Base-by-base conservation (phyloP, 2,329 filamentous ascomycete genomes). In the Blumeriella jaapii region DNA sequence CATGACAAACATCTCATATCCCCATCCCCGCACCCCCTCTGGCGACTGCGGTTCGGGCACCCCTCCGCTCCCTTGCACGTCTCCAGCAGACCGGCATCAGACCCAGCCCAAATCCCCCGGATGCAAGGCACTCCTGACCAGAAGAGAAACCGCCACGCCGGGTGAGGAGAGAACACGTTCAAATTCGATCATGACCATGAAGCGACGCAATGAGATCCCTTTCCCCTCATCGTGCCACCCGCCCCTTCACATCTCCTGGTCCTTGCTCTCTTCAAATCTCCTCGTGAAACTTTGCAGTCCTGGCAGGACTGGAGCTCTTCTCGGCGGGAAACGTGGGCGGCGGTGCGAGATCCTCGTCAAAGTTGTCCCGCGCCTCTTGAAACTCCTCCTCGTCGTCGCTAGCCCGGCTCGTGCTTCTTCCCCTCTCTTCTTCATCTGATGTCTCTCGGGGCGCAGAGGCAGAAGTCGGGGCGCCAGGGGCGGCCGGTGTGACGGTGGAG, bases 281-380 rank as follows among this genome's bases (percentile, higher is more conserved):
- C 57, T 79, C 74, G 30, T 60, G 61, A 45, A 79, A 79, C 46
- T 62, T 68, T 24, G 73, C 74, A 42, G 71, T 69, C 34, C 73
- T 59, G 4, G 58, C 64, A 0, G 71, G 70, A 52, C 70, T 76
- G 33, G 61, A 61, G 29, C 63, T 63, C 30, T 60, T 58, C 31
- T 37, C 45, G 6, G 40, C 49, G 20, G 40, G 40, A 16, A 55
- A 53, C 5, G 41, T 54, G 5, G 48, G 46, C 3, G 59, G 58
- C n/a, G 54, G 56, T 29, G 57, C 59, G 12, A 63, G 49, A 23
- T 52, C 58, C 45, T 67, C 62, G 42, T 71, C 65, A 20, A 55
- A 55, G 23, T 49, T 48, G 40, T 56, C 54, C 39, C 59, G 59
- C 7, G 62, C 65, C 54, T 73, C 69, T 38, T 73, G 67, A 35